These are phyloP conservation scores for Phialophora tarda DNA, from an alignment of 2,329 filamentous ascomycete genomes.

Conservation along the genomic window DNA sequence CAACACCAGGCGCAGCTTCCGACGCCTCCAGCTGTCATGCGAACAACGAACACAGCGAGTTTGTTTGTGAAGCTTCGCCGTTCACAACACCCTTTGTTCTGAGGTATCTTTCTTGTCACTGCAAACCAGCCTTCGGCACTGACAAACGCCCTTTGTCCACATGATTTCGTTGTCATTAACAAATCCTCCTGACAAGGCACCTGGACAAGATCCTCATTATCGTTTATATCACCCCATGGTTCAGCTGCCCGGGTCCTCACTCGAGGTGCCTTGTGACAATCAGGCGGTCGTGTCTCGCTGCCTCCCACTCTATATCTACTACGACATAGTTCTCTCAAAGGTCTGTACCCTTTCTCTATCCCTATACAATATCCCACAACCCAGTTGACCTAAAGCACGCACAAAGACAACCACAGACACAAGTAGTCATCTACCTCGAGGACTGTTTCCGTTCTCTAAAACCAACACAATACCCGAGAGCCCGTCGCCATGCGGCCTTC, in stretches of 20 bases:
- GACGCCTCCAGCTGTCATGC: neutral
- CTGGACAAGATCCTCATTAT: neutral
- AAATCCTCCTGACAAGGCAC: constrained; percentile 1
- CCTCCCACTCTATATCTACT: neutral
- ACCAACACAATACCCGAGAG: neutral
- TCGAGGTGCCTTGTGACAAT: constrained; percentile 8
- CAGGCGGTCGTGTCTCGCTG: neutral
- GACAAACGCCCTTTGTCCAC: constrained; percentile 7
- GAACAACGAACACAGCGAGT: neutral
- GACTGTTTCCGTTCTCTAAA: neutral
- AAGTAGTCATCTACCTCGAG: neutral
- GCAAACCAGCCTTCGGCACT: neutral
- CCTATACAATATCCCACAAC: neutral
- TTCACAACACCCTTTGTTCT: neutral
- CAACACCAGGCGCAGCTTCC: neutral
- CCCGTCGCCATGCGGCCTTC: neutral
- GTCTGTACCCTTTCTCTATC: neutral
- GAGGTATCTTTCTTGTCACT: neutral
- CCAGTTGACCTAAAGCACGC: neutral
- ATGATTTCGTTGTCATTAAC: neutral
- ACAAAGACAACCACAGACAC: neutral
- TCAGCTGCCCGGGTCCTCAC: neutral
- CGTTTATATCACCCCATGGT: neutral
- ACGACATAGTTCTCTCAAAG: neutral
- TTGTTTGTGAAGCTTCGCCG: neutral